Percentiles rank a stretch among this genome's conserved stretches.
These are phyloP conservation scores for Penicillium dipodomyicola DNA, from an alignment of 495 filamentous ascomycete genomes.

Conservation along the genomic window DNA sequence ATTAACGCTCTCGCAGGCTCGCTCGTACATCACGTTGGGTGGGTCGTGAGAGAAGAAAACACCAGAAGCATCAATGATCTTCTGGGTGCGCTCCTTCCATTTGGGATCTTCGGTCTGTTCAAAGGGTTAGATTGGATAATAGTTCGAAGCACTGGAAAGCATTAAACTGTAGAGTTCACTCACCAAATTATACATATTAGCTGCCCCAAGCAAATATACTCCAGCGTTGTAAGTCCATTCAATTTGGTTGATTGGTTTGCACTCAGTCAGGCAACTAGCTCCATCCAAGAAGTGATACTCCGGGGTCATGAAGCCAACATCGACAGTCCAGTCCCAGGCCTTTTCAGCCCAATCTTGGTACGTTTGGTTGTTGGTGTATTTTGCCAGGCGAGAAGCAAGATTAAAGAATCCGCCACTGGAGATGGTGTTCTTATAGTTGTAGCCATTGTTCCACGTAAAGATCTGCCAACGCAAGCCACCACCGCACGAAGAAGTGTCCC, in stretches of 20 bases:
- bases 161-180: constrained; percentile 5
- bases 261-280: constrained; percentile 50
- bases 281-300: constrained; percentile 67
- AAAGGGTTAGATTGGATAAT: constrained; percentile 5
- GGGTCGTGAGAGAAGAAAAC: constrained; percentile 49
- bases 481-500: constrained; percentile 64
- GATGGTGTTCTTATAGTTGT: constrained; percentile 78
- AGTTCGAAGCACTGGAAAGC: not conserved
- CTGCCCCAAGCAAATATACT: constrained; percentile 39
- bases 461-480: constrained; percentile 87
- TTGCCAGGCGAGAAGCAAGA: constrained; percentile 69
- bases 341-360: constrained; percentile 77
- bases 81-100: constrained; percentile 60
- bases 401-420: constrained; percentile 82
- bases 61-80: constrained; percentile 57
- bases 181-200: constrained; percentile 42
- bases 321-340: constrained; percentile 67
- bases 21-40: constrained; percentile 61
- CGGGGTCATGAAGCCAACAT: constrained; percentile 59
- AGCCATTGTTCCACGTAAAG: constrained; percentile 73
- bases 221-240: constrained; percentile 43
- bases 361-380: constrained; percentile 73
- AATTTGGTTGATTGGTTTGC: constrained; percentile 33
- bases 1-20: constrained; percentile 56
- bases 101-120: constrained; percentile 36